A percentile compares a stretch with the other conserved stretches of the same genome.
Evolutionary conservation across 2,329 filamentous ascomycete genomes (phyloP).

Genomic region (Aureobasidium sp.): DNA sequence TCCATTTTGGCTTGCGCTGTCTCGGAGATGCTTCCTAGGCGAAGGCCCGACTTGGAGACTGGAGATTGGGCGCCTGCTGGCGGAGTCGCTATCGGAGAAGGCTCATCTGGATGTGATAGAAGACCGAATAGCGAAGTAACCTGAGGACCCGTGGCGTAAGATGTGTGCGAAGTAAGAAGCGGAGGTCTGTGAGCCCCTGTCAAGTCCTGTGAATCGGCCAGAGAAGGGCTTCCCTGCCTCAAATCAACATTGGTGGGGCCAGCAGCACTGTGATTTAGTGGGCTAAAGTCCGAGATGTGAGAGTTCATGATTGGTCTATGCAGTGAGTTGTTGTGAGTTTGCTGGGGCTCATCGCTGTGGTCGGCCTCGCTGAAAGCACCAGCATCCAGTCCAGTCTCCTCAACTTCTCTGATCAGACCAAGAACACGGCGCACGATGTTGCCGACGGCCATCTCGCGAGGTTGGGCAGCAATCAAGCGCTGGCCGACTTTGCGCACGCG

Average conservation of each 20-base stretch:
- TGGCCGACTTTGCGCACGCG: constrained; percentile 73
- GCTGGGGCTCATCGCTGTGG: constrained; percentile 23
- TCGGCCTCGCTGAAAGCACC: constrained; percentile 57
- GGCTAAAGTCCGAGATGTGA: constrained; percentile 41
- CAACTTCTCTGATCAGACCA: constrained; percentile 84
- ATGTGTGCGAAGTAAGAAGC: constrained; percentile 54
- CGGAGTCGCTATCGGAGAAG: constrained; percentile 43
- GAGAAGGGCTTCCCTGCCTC: constrained; percentile 1
- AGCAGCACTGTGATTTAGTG: constrained; percentile 37
- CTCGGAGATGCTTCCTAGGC: constrained; percentile 10
- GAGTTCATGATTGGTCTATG: constrained; percentile 33
- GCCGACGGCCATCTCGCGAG: constrained; percentile 82
- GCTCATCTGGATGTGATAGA: constrained; percentile 58
- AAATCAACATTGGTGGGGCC: constrained; percentile 19
- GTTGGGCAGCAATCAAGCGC: constrained; percentile 73
- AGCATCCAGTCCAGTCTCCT: constrained; percentile 68
- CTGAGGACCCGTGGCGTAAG: constrained; percentile 51
- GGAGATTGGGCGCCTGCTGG: constrained; percentile 33
- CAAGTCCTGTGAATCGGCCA: not conserved
- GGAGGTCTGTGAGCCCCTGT: constrained; percentile 44
- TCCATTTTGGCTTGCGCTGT: constrained; percentile 46
- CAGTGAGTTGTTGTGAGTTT: constrained; percentile 29
- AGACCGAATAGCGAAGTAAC: constrained; percentile 80
- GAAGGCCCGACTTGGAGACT: constrained; percentile 20
- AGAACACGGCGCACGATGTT: constrained; percentile 90